phyloP scores from a whole-genome alignment of 2,329 filamentous ascomycete species.

The Aureobasidium subglaciale region DNA sequence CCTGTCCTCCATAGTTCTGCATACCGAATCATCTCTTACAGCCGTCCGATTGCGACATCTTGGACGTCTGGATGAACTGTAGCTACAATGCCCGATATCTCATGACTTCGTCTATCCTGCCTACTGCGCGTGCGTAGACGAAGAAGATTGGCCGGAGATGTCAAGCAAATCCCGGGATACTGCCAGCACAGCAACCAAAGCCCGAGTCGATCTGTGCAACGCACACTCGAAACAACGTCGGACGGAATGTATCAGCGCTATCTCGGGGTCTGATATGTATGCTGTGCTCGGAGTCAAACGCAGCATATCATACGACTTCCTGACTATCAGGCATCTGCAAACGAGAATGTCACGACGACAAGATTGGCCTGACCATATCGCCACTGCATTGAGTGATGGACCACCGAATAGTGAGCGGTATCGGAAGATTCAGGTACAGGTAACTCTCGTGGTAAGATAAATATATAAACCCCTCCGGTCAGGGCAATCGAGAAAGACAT shows the following conservation, averaged over 20 bases:
- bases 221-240: background rate
- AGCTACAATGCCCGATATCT: background rate
- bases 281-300: background rate
- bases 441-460: background rate
- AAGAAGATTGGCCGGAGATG: background rate
- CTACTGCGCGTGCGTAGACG: background rate
- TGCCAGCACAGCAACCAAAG: background rate
- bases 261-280: background rate
- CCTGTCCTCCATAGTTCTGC: no score
- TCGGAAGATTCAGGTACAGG: background rate
- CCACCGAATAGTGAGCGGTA: background rate
- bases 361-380: background rate
- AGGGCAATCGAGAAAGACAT: background rate
- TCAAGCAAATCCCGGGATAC: background rate
- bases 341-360: background rate
- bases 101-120: background rate
- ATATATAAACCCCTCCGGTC: background rate
- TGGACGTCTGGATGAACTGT: no score
- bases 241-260: background rate
- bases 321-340: background rate
- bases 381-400: background rate
- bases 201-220: background rate
- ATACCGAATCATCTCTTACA: no score
- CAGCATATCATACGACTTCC: conserved; percentile 1
- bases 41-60: no score